Conservation (phyloP, 345 rosid species). For the Populus alba region DNA sequence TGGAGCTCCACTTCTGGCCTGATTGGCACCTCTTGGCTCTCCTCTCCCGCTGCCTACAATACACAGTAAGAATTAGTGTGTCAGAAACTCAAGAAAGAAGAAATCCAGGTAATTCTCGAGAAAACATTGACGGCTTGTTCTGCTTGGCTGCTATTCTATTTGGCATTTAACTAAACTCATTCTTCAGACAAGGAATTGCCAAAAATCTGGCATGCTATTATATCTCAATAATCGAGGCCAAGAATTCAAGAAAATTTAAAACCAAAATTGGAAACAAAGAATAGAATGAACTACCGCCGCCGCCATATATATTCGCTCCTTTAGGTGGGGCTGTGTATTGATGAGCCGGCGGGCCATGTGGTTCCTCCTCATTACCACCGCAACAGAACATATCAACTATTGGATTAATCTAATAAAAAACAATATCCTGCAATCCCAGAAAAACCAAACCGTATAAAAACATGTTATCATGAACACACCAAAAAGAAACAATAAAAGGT, state of each 20-base stretch:
- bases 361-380: constrained; percentile 85
- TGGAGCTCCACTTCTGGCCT: constrained; percentile 65
- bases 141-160: background rate
- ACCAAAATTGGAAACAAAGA: background rate
- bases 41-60: constrained; percentile 57
- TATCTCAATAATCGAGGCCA: background rate
- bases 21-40: constrained; percentile 56
- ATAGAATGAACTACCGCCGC: constrained; percentile 27
- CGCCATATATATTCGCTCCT: constrained; percentile 53
- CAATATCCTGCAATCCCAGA: constrained; percentile 10
- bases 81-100: background rate
- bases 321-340: constrained; percentile 72
- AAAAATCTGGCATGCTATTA: background rate
- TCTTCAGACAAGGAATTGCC: background rate
- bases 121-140: background rate
- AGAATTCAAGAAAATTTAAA: background rate
- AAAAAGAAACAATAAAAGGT: background rate
- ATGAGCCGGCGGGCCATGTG: constrained; percentile 53
- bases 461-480: background rate
- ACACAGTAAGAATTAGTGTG: background rate
- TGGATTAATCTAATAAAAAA: background rate
- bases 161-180: background rate
- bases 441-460: background rate
- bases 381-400: constrained; percentile 69
- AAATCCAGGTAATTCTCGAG: background rate